Evolutionary conservation across 2,329 filamentous ascomycete genomes (phyloP).

Genomic region (Hymenotorrendiella dingleyae): DNA sequence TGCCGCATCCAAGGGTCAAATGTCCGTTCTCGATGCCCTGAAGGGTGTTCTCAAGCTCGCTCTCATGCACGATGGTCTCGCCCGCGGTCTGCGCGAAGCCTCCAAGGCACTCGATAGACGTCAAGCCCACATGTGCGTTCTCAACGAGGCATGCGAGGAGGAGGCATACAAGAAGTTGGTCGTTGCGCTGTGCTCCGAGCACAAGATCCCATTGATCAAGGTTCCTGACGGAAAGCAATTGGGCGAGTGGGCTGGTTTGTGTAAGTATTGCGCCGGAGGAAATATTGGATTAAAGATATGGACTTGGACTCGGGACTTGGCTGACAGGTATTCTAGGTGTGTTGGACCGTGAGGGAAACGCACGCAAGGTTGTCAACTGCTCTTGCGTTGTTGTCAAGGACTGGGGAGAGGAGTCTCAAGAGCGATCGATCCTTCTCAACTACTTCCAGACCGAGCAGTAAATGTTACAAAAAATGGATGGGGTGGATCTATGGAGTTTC

Average conservation of each 20-base stretch:
- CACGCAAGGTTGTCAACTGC: conserved; percentile 99
- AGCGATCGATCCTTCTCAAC: conserved; percentile 98
- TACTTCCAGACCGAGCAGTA: conserved; percentile 96
- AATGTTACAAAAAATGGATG: conserved; percentile 27
- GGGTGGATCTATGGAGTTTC: conserved; percentile 24
- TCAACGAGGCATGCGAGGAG: conserved; percentile 99
- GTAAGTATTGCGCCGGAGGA: conserved; percentile 55
- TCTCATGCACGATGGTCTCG: conserved; percentile 98
- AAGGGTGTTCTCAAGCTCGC: conserved; percentile 99
- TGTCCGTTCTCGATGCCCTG: conserved; percentile 96
- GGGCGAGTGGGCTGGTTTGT: conserved; percentile 99
- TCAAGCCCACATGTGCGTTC: conserved; percentile 99
- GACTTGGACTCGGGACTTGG: too few species aligned
- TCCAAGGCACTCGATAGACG: conserved; percentile 98
- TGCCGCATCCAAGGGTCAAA: conserved; percentile 79
- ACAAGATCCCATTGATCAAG: conserved; percentile 99
- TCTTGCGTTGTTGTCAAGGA: conserved; percentile 99
- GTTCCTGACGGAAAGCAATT: conserved; percentile 99
- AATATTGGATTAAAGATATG: too few species aligned
- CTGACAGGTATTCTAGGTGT: conserved; percentile 57
- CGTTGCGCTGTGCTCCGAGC: conserved; percentile 96
- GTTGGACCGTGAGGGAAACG: conserved; percentile 98
- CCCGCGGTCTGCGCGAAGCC: conserved; percentile 95
- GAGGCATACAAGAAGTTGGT: conserved; percentile 99
- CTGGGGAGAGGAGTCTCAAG: conserved; percentile 99